phyloP scores from a whole-genome alignment of 352 stramenopile species.

The Phytophthora uliginosa region DNA sequence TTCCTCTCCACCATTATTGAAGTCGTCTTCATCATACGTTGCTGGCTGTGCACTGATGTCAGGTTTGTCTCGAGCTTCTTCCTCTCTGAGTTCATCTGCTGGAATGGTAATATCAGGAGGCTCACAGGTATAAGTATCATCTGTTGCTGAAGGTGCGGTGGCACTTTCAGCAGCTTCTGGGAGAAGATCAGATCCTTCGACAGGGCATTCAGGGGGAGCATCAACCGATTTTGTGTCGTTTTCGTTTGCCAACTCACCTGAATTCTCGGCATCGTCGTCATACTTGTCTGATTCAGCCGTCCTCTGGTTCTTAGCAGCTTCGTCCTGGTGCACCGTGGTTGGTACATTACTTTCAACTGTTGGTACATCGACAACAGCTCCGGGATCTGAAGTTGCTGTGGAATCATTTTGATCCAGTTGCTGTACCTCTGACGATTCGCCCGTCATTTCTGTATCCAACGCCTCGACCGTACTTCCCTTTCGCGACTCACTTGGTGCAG shows the following conservation, averaged over 20 bases:
- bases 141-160: neutral
- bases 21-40: slow-evolving; percentile 36
- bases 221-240: neutral
- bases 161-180: neutral
- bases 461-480: neutral
- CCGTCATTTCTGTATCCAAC: neutral
- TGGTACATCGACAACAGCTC: neutral
- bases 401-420: slow-evolving; percentile 8
- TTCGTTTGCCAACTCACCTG: neutral
- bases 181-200: slow-evolving; percentile 3
- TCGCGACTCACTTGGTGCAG: neutral
- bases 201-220: neutral
- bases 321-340: neutral
- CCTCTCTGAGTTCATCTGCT: neutral
- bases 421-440: slow-evolving; percentile 6
- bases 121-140: slow-evolving; percentile 4
- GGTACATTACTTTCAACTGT: slow-evolving; percentile 1
- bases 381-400: neutral
- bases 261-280: slow-evolving; percentile 2
- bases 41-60: slow-evolving; percentile 2
- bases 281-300: neutral
- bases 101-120: slow-evolving; percentile 7
- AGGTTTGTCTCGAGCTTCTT: slow-evolving; percentile 7
- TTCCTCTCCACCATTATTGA: slow-evolving; percentile 23
- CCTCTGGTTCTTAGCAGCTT: slow-evolving; percentile 2